phyloP scores from a whole-genome alignment of 805 yeast genomes.

The Teunomyces tritomae region DNA sequence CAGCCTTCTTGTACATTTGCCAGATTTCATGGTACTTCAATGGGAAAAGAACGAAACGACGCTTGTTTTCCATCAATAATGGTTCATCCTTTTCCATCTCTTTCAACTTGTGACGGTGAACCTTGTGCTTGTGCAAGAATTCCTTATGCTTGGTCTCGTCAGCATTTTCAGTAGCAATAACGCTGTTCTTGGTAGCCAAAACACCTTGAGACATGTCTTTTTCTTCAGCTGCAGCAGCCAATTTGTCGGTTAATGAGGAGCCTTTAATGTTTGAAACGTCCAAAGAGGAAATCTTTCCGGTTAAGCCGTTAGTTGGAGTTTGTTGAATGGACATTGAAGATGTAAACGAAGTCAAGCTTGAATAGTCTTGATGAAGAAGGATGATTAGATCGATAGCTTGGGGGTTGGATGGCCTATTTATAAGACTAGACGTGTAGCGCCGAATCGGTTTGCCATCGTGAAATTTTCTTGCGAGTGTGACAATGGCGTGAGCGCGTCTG shows the following conservation, averaged over 20 bases:
- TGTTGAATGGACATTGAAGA: constrained; percentile 50
- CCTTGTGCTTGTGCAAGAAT: constrained; percentile 60
- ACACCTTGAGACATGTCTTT: constrained; percentile 29
- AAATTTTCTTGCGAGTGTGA: background rate
- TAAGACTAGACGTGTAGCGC: background rate
- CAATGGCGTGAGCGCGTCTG: constrained; percentile 3
- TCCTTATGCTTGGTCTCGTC: constrained; percentile 43
- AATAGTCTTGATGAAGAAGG: background rate
- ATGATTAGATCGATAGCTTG: background rate
- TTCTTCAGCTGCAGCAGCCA: constrained; percentile 41
- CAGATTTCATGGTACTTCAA: constrained; percentile 96
- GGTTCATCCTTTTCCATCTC: constrained; percentile 87
- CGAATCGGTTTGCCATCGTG: constrained; percentile 1
- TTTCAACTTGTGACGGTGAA: constrained; percentile 71
- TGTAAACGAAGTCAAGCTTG: background rate
- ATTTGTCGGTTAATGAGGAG: constrained; percentile 38
- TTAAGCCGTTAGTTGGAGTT: constrained; percentile 55
- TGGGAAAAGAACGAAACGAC: constrained; percentile 92
- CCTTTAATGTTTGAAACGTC: constrained; percentile 34
- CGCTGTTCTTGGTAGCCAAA: constrained; percentile 15
- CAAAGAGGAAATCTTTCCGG: constrained; percentile 42
- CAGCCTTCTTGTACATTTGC: constrained; percentile 98
- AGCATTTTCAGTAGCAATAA: constrained; percentile 18
- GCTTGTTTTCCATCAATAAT: constrained; percentile 74
- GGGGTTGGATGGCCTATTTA: background rate